phyloP scores from a whole-genome alignment of 2,329 filamentous ascomycete species.

The Aspergillus jensenii region DNA sequence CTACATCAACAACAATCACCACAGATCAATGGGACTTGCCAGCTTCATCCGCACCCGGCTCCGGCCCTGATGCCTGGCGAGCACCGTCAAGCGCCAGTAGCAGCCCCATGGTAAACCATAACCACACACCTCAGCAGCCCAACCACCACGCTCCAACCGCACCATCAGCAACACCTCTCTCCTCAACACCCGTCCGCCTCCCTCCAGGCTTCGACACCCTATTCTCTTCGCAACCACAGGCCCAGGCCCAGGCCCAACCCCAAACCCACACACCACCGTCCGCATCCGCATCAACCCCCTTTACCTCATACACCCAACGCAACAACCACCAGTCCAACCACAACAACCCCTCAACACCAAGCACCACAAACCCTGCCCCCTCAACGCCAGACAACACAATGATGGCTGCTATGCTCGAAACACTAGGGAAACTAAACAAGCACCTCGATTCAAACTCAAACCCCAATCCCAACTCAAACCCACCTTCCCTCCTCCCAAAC shows the following conservation, averaged over 20 bases:
- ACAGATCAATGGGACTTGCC: conserved; percentile 13
- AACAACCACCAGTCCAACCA: not conserved
- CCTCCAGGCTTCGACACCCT: conserved; percentile 42
- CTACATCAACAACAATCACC: not conserved
- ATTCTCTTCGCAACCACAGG: conserved; percentile 27
- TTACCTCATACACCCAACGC: not conserved
- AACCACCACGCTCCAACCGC: conserved; percentile 7
- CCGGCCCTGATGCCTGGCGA: conserved; percentile 6
- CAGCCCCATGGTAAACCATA: conserved; percentile 4
- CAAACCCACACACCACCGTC: conserved; percentile 12
- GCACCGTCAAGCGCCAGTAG: conserved; percentile 1
- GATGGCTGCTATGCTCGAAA: conserved; percentile 37
- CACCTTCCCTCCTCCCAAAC: conserved; percentile 17
- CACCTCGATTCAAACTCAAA: conserved; percentile 30
- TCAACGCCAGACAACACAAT: conserved; percentile 18
- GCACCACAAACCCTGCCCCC: not conserved
- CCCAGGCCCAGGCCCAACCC: too few relatives aligned
- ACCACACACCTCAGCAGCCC: not conserved
- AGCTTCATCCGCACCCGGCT: not conserved
- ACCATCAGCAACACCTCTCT: conserved; percentile 1
- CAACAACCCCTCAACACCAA: conserved; percentile 1
- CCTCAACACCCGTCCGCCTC: conserved; percentile 27
- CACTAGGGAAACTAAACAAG: conserved; percentile 38
- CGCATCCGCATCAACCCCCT: not conserved
- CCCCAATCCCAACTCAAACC: conserved; percentile 7